Base-by-base conservation (phyloP, 1,284 basidiomycete species). In the Ceratobasidium sp. region DNA sequence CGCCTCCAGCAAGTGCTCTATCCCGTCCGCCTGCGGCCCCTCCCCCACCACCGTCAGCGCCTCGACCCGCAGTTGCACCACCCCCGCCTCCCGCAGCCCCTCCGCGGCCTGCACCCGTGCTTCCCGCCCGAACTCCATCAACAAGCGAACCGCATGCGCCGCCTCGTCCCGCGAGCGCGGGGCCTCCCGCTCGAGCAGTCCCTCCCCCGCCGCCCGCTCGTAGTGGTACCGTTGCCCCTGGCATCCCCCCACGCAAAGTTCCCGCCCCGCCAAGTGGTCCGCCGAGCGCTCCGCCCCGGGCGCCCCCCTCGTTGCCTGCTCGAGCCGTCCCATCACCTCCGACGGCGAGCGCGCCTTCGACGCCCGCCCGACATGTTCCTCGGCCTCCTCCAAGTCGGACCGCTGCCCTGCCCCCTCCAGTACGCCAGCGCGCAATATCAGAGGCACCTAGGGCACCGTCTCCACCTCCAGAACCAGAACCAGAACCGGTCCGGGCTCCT, bases 251-350 rank as follows among this genome's bases (percentile, higher is more conserved):
- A 30, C 78, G 79, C 36, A 79, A 78, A 70, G 80, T 81, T 5
- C 82, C 81, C 28, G 77, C 80, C 0, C 81, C 83, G 7, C 80
- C 81, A 1, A 76, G 77, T 61, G 54, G 49, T 7, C 56, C 62
- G 44, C 40, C 82, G 3, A 83, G 82, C 6, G 82, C 83, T 3
- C 81, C 82, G 5, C 80, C 80, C 2, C 78, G 80, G 72, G 79
- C 80, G 66, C 77, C 83, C 7, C 81, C 81, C 21, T 71, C 75
- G 42, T 51, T 74, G 5, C 77, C 79, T 42, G 72, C 76, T 18
- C 77, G 82, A 63, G 72, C 44, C 11, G 77, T 73, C 12, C 82
- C 80, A 40, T 76, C 75, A 30, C 78, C 77, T 28, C 82, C 81
- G 28, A 69, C 72, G 36, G 76, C 80, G 23, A 81, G 77, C 61